These are phyloP conservation scores for Psidium guajava DNA, from an alignment of 345 rosid genomes.

Conservation along the genomic window DNA sequence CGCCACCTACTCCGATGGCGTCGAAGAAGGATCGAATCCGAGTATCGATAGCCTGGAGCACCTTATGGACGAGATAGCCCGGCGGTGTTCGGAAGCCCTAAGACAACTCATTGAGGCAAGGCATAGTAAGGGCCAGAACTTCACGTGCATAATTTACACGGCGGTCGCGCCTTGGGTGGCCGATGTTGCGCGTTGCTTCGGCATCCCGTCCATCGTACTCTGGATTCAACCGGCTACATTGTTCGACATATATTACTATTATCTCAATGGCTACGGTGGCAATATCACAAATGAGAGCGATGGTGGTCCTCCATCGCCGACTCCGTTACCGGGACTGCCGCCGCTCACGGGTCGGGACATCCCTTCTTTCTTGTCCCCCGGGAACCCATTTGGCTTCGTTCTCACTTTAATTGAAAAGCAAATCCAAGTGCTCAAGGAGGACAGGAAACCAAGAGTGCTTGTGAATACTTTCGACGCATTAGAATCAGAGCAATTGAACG, in stretches of 20 bases:
- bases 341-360: slow-evolving; percentile 21
- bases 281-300: slow-evolving; percentile 2
- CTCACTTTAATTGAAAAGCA: slow-evolving; percentile 11
- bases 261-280: slow-evolving; percentile 27
- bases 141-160: slow-evolving; percentile 37
- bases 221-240: slow-evolving; percentile 71
- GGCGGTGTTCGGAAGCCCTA: slow-evolving; percentile 27
- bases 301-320: slow-evolving; percentile 1
- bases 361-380: slow-evolving; percentile 38
- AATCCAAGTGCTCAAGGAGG: slow-evolving; percentile 19
- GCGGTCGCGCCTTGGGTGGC: slow-evolving; percentile 41
- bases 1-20: slow-evolving; percentile 41
- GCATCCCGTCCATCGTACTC: slow-evolving; percentile 25
- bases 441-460: slow-evolving; percentile 27
- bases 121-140: slow-evolving; percentile 2
- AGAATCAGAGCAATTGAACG: slow-evolving; percentile 32
- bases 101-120: slow-evolving; percentile 15
- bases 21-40: slow-evolving; percentile 27
- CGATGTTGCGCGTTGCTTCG: slow-evolving; percentile 27
- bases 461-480: slow-evolving; percentile 55
- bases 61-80: slow-evolving; percentile 19
- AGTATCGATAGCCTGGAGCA: slow-evolving; percentile 4
- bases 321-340: slow-evolving; percentile 39
- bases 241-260: slow-evolving; percentile 42
- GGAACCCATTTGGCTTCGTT: not conserved